Evolutionary conservation across 164 flowering plant species (phyloP), one percentile per base, ranked within the genome.

Genomic region (Kalanchoe fedtschenkoi): DNA sequence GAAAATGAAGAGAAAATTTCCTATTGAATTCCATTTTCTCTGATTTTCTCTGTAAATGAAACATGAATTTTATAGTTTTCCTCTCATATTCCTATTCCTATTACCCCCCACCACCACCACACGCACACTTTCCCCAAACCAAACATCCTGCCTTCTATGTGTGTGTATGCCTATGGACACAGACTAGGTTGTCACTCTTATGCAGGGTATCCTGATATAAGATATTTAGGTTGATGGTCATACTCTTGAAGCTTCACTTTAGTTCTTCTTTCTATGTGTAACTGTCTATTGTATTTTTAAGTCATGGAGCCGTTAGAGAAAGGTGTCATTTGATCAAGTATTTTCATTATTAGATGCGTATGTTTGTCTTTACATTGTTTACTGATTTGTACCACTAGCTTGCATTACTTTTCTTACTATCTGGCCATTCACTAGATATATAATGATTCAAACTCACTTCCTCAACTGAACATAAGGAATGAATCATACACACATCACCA

Each of bases 381-480:
- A 2, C 16, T 22, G 30, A 47, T 47, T 47, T 9, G 26, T 21
- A 1, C 28, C 24, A n/a, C 53, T 46, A 46, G 8, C 55, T 24
- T 47, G 55, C 15, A 3, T 47, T 30, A 47, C 13, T 37, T 9
- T 37, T 19, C 47, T 46, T 8, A n/a, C 21, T 51, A 26, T 51
- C 2, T 22, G 14, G 56, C 32, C n/a, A 51, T 13, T 51, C 56
- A 26, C 32, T 51, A 13, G 13, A 51, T 51, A 26, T 51, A 51
- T 51, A 24, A 13, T 19, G 32, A 51, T 2, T 47, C 24, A 6
- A 21, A n/a, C 17, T 24, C 8, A 51, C 32, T 51, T 26, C 56
- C 24, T 51, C 32, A 51, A 26, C 56, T 51, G 56, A 51, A 51
- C 56, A 51, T 24, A 51, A 51, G 28, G 56, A 51, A 26, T 51